These are phyloP conservation scores for Protomyces pachydermus DNA, from an alignment of 1,139 yeast species.

Conservation along the genomic window DNA sequence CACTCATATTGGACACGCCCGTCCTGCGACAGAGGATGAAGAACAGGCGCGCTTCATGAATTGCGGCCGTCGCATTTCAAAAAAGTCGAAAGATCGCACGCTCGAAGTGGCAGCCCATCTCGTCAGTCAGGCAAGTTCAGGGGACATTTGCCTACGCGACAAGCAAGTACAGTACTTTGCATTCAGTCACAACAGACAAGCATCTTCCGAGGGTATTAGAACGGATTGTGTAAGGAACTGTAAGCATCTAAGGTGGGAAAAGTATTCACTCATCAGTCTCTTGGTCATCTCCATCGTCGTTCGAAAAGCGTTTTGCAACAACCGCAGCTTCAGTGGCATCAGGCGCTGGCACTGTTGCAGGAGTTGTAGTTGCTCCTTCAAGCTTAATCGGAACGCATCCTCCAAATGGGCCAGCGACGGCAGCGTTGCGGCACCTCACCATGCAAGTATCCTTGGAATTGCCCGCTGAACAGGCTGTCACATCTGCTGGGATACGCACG, in stretches of 20 bases:
- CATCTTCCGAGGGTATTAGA: background rate
- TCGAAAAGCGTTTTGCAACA: no score
- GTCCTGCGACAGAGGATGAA: no score
- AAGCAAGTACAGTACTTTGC: no score
- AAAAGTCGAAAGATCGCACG: background rate
- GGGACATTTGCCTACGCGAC: no score
- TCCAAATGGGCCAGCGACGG: conserved; percentile 19
- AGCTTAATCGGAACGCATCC: conserved; percentile 11
- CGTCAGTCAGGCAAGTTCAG: background rate
- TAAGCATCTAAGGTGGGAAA: background rate
- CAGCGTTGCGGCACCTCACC: conserved; percentile 16
- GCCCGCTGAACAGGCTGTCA: conserved; percentile 13
- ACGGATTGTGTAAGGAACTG: background rate
- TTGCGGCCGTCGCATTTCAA: background rate
- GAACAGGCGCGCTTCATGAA: no score
- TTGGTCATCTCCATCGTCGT: no score
- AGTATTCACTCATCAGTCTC: no score
- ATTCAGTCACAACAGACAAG: background rate
- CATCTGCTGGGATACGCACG: conserved; percentile 7
- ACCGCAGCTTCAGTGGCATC: background rate
- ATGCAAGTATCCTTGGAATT: conserved; percentile 14
- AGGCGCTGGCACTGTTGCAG: background rate
- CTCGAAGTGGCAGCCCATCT: background rate
- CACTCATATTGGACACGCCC: background rate
- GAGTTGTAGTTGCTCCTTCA: background rate